Evolutionary conservation across 1,284 basidiomycete species (phyloP).

Genomic region (Microbotryum saponariae): DNA sequence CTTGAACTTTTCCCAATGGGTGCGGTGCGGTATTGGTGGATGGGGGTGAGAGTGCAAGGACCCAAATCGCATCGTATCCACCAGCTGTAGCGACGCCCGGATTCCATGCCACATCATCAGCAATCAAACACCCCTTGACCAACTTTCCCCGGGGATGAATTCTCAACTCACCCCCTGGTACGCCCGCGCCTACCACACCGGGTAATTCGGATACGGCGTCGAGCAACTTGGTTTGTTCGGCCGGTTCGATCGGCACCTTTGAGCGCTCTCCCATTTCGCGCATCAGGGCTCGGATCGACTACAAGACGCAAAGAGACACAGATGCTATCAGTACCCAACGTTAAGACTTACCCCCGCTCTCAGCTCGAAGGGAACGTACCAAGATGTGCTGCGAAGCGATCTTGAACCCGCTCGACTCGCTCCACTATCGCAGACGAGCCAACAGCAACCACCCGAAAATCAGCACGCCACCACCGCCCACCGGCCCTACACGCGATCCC

Average conservation of each 20-base stretch:
- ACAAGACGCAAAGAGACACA: neutral
- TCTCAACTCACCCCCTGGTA: conserved; percentile 70
- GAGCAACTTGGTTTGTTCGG: conserved; percentile 78
- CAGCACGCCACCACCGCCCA: no score
- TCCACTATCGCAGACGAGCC: no score
- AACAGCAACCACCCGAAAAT: no score
- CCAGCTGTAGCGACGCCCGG: no score
- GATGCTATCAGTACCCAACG: no score
- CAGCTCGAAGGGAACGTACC: neutral
- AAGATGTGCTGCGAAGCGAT: conserved; percentile 6
- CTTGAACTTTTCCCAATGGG: conserved; percentile 51
- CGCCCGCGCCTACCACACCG: conserved; percentile 87
- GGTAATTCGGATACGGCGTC: conserved; percentile 61
- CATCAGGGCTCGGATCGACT: conserved; percentile 75
- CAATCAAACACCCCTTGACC: no score
- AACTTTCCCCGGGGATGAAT: no score
- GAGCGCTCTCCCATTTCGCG: conserved; percentile 73
- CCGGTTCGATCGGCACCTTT: conserved; percentile 83
- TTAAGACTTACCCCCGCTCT: no score
- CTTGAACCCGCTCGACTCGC: no score
- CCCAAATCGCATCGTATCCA: conserved; percentile 93
- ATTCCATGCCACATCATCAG: no score
- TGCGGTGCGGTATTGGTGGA: conserved; percentile 23
- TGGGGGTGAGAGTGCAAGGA: conserved; percentile 67
- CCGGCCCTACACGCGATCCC: no score